Evolutionary conservation across 2,329 filamentous ascomycete genomes (phyloP), one percentile per base, ranked within the genome.

Genomic region (Grosmannia penicillata): DNA sequence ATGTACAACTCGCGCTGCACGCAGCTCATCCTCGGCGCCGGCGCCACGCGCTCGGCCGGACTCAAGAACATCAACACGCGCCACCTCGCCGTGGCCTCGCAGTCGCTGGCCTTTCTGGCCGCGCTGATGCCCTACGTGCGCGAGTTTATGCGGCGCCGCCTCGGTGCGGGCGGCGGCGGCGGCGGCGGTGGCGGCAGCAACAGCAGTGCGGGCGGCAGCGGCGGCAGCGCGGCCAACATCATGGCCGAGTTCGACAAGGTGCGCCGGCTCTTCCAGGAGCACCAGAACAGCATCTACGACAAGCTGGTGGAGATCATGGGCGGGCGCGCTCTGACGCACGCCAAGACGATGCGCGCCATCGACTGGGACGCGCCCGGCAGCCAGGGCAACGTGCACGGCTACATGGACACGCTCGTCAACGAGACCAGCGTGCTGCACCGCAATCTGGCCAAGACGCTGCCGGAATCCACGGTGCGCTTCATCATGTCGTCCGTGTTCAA

Each of bases 1-100:
- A 69, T 93, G 4, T 98, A 96, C 68, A 95, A 98, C 57, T 95
- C 86, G 3, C 80, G 91, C 17, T 87, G 87, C 41, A 93, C 82
- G n/a, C 91, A 98, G 55, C 72, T 98, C 41, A 95, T 98, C 46
- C 75, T 98, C 7, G 91, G 91, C 1, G 91, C 91, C 2, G 91
- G 91, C 5, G 91, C 91, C 4, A 95, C 84, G 6, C 70, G 76
- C 26, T 86, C 82, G 19, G 91, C 87, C 1, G 89, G 89, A 0
- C 65, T 98, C 17, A 94, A 86, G 56, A 95, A 95, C 52, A 98
- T 98, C 55, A 94, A 84, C 1, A 94, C 91, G 1, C 91, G 91
- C 50, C 89, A 98, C 58, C 71, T 98, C 2, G 87, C 91, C 0
- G 74, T 96, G 15, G 87, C 91, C 3, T 87, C 82, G 0, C 89